Conservation (phyloP, 2,329 filamentous ascomycete genomes). For the Rhynchosporium secalis region DNA sequence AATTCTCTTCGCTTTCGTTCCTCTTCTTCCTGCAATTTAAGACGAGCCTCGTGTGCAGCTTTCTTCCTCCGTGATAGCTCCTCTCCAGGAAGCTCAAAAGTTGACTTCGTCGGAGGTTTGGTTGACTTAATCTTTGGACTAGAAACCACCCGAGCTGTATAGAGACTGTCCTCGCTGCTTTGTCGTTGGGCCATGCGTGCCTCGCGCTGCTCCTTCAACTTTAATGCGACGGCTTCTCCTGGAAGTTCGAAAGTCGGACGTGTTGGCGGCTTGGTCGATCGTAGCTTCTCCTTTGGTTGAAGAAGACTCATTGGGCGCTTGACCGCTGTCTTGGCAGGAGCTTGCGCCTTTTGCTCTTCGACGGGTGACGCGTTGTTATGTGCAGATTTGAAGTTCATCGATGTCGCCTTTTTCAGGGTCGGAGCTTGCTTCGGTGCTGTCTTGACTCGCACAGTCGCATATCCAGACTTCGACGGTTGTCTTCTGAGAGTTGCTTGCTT, state of each 20-base stretch:
- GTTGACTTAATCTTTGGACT: slow-evolving; percentile 50
- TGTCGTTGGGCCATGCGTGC: slow-evolving; percentile 49
- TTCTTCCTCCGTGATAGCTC: slow-evolving; percentile 51
- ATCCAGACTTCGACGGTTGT: slow-evolving; percentile 39
- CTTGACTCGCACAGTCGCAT: slow-evolving; percentile 47
- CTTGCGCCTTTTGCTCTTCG: slow-evolving; percentile 35
- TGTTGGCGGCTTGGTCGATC: slow-evolving; percentile 56
- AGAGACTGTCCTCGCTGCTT: slow-evolving; percentile 41
- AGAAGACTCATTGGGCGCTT: slow-evolving; percentile 47
- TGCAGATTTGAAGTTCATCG: slow-evolving; percentile 33
- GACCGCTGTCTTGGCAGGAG: slow-evolving; percentile 25
- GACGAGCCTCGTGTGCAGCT: slow-evolving; percentile 55
- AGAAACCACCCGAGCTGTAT: slow-evolving; percentile 42
- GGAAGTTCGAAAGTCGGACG: slow-evolving; percentile 61
- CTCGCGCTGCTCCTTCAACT: slow-evolving; percentile 59
- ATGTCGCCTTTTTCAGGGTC: slow-evolving; percentile 33
- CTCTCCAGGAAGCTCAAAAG: slow-evolving; percentile 65
- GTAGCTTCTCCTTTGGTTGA: slow-evolving; percentile 46
- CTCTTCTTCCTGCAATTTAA: slow-evolving; percentile 60
- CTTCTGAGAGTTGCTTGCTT: neutral
- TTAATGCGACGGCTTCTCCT: slow-evolving; percentile 59
- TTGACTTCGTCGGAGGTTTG: slow-evolving; percentile 54
- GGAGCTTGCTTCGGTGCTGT: slow-evolving; percentile 31
- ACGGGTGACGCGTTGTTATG: slow-evolving; percentile 10
- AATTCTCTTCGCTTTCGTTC: slow-evolving; percentile 61